Evolutionary conservation across 352 stramenopile genomes (phyloP), one percentile per base, ranked within the genome.

Genomic region (Phytophthora sansomeana): DNA sequence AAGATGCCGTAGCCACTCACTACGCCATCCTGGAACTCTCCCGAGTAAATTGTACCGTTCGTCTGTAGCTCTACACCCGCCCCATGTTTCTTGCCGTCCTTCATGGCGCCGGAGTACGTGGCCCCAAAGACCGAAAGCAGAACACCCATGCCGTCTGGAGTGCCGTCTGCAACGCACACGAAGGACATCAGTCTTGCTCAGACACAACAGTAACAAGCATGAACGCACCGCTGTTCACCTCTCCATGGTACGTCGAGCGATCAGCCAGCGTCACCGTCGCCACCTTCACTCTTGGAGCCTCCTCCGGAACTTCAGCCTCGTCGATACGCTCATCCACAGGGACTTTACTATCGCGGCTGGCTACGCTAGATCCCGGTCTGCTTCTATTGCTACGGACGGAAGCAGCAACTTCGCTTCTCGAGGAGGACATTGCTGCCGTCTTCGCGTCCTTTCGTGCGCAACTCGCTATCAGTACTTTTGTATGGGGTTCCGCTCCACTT

Each of bases 1-100:
- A 86, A 75, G 6, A 88, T 64, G 6, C 80, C 82, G 32, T 84
- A 76, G 3, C 80, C 82, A 24, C 50, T 64, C 5, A 63, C 26
- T 17, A 72, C 48, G 1, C 65, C 72, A 13, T 67, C 26, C 0
- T 21, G 24, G 44, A 85, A 86, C 17, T 78, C 69, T 1, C 80
- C 82, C 0, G 69, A 75, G 43, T 78, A 91, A 14, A 53, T 49
- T 3, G 74, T 57, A 9, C 80, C 80, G 29, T 83, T 88, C 6
- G 60, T 52, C 32, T 74, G 46, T 29, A 78, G 42, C 33, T 80
- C 67, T 9, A 88, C 76, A n/a, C 82, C 82, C 8, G 69, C 54
- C 14, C 77, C 79, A 28, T 77, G 48, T 46, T 77, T 81, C 46
- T 67, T 74, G 35, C 76, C 71, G 3, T 64, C 24, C 9, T 52